Evolutionary conservation across 169 alveolate genomes (phyloP).

Genomic region (Amoebophrya sp.): DNA sequence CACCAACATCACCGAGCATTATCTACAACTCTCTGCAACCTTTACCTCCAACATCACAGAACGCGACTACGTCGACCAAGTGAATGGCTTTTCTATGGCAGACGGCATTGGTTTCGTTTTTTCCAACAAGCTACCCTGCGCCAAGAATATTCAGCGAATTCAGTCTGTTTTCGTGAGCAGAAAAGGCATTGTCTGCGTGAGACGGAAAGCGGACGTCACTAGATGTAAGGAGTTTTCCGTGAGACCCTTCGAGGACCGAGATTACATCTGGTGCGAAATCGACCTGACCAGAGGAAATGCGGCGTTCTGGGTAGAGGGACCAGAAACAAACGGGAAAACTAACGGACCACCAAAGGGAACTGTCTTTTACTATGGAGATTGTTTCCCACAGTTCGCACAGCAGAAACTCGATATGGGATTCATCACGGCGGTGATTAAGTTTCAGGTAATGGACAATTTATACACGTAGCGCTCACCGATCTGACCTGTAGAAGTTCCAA

Average conservation of each 20-base stretch:
- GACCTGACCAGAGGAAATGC: neutral
- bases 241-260: neutral
- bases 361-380: neutral
- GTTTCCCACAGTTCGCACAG: neutral
- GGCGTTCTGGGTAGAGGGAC: slow-evolving; percentile 17
- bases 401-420: neutral
- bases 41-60: neutral
- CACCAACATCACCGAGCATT: neutral
- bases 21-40: neutral
- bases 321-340: neutral
- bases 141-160: neutral
- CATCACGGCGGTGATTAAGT: neutral
- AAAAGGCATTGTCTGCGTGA: neutral
- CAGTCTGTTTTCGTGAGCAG: neutral
- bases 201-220: neutral
- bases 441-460: no score
- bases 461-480: no score
- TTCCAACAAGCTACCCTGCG: neutral
- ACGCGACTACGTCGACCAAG: neutral
- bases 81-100: neutral
- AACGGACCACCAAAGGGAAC: neutral
- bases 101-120: slow-evolving; percentile 6
- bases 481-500: no score
- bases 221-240: neutral
- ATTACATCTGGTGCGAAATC: slow-evolving; percentile 18